Base-by-base conservation (phyloP, 805 yeast genomes). In the Isabelozyma pseudorhagii region DNA sequence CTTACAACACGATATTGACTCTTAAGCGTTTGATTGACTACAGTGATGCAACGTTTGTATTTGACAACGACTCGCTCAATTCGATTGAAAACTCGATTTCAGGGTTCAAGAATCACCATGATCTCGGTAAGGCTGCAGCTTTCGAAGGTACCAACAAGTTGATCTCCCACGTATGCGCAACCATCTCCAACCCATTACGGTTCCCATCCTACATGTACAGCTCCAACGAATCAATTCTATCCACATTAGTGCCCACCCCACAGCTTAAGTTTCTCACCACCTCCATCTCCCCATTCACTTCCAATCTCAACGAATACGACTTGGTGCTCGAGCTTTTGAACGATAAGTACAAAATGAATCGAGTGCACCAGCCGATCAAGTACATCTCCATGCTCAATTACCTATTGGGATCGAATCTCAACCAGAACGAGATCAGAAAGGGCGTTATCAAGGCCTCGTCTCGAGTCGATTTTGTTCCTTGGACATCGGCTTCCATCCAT, bases 141-240 rank as follows among this genome's bases (percentile, higher is more conserved):
- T 87, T 85, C 59, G 81, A 79, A 45, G 92, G 91, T 49, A 83
- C 93, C 2, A 94, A 94, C 69, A 89, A 87, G 62, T 74, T 94
- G 40, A 90, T 94, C 3, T 81, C 97, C 0, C 84, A 91, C 8
- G 90, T 89, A 8, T 81, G 91, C 76, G 84, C 96, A 0, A 84
- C 92, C 0, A 74, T 90, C 3, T 89, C 98, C 2, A 89, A 93
- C 52, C 88, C 98, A 0, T 69, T 94, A 42, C 76, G 99, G 56
- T 93, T 87, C 64, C 99, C 99, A 4, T 85, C 94, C 44, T 90
- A 90, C 69, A 85, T 91, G 80, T 92, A 89, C 74, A 88, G 87
- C 61, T 89, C 96, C 3, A 70, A 87, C 56, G 88, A 91, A 39
- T 85, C 96, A 45, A 82, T 94, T 14, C 68, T 90, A 45, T 84